phyloP scores from a whole-genome alignment of 108 stramenopile genomes.

The Bacterosira constricta region DNA sequence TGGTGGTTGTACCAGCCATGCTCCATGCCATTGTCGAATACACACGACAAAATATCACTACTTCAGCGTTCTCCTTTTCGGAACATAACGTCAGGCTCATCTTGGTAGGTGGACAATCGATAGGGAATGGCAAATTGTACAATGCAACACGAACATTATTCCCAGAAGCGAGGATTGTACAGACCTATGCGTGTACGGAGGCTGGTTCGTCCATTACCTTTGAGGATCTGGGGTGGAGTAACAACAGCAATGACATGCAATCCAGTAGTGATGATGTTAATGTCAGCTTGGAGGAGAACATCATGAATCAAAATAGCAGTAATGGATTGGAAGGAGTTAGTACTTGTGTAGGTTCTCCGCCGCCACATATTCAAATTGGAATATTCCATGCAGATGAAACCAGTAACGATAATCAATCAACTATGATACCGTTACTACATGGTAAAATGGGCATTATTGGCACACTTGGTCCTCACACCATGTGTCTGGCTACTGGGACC shows the following conservation, averaged over 20 bases:
- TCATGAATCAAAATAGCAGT: no score
- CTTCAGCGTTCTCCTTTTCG: background rate
- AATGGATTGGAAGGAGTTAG: constrained; percentile 29
- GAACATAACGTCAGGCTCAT: constrained; percentile 60
- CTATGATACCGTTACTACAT: constrained; percentile 7
- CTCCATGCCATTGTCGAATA: constrained; percentile 61
- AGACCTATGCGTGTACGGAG: constrained; percentile 95
- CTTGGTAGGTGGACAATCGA: constrained; percentile 89
- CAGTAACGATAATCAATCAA: background rate
- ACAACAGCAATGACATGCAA: background rate
- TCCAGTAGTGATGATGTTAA: background rate
- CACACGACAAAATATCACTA: background rate
- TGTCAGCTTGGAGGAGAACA: background rate
- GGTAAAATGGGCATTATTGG: constrained; percentile 75
- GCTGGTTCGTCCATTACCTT: constrained; percentile 92
- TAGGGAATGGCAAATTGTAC: constrained; percentile 34
- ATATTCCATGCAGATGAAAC: constrained; percentile 31
- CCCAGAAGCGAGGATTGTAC: constrained; percentile 82
- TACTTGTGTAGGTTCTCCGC: constrained; percentile 70
- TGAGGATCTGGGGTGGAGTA: constrained; percentile 39
- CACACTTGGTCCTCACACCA: constrained; percentile 85
- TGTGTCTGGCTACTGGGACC: constrained; percentile 92
- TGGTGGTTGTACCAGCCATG: constrained; percentile 95
- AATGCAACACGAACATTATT: constrained; percentile 47
- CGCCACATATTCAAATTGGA: constrained; percentile 64